Evolutionary conservation across 2,329 filamentous ascomycete genomes (phyloP).

Genomic region (Trichophyton simii): DNA sequence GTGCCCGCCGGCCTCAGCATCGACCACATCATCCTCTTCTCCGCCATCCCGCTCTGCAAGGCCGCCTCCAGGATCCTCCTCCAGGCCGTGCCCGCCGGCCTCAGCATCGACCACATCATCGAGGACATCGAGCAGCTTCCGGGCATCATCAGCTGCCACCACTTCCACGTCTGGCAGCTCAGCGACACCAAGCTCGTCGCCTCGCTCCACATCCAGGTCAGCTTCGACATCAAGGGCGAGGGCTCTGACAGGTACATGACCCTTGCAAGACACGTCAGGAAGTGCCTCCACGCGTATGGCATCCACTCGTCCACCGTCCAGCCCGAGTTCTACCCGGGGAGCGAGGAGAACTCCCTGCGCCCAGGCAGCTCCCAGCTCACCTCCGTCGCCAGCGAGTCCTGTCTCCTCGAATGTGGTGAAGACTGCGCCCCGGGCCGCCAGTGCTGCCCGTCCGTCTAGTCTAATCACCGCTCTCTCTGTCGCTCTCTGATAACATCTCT

Average conservation of each 20-base stretch:
- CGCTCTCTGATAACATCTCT: not conserved
- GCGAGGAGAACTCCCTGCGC: constrained; percentile 23
- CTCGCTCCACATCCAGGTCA: constrained; percentile 83
- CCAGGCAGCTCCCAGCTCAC: constrained; percentile 1
- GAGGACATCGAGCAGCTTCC: constrained; percentile 78
- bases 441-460: constrained; percentile 23
- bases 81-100: constrained; percentile 81
- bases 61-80: constrained; percentile 63
- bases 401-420: constrained; percentile 38
- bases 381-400: constrained; percentile 19
- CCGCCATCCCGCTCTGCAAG: constrained; percentile 40
- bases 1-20: constrained; percentile 80
- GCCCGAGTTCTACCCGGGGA: constrained; percentile 55
- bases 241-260: constrained; percentile 76
- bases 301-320: constrained; percentile 97
- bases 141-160: constrained; percentile 81
- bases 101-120: constrained; percentile 79
- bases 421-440: constrained; percentile 31
- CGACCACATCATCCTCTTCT: constrained; percentile 53
- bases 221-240: constrained; percentile 75
- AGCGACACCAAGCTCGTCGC: constrained; percentile 91
- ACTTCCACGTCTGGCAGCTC: constrained; percentile 95
- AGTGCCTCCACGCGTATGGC: constrained; percentile 85
- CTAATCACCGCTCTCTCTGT: not conserved
- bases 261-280: constrained; percentile 66